These are phyloP conservation scores for Leptodontidium sp. DNA, from an alignment of 2,329 filamentous ascomycete genomes.

Conservation along the genomic window DNA sequence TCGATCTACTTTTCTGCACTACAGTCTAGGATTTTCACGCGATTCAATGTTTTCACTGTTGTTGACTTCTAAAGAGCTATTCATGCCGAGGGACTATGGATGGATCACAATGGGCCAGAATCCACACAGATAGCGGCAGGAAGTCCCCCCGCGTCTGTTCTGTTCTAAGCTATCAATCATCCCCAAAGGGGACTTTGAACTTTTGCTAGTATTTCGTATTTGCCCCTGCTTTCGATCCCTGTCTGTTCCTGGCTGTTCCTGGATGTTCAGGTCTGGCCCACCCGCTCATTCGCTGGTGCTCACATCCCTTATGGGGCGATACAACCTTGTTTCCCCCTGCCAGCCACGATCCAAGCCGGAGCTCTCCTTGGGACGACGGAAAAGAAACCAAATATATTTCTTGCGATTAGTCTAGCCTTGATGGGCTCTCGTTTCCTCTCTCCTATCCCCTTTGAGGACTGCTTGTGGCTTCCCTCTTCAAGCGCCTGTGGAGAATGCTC, in stretches of 20 bases:
- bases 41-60: too few species aligned
- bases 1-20: not conserved
- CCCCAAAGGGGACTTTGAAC: not conserved
- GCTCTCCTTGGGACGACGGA: not conserved
- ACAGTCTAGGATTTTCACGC: not conserved
- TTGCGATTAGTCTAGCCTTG: not conserved
- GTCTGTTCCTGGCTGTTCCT: conserved; percentile 2
- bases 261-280: not conserved
- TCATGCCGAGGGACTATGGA: too few species aligned
- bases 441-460: conserved; percentile 1
- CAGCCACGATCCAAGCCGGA: not conserved
- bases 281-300: conserved; percentile 4
- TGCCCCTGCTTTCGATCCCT: not conserved
- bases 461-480: conserved; percentile 10
- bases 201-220: not conserved
- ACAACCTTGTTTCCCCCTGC: conserved; percentile 17
- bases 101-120: not conserved
- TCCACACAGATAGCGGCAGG: not conserved
- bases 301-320: conserved; percentile 5
- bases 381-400: not conserved
- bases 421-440: not conserved
- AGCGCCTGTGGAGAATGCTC: conserved; percentile 27
- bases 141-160: conserved; percentile 10
- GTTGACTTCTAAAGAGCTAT: too few species aligned
- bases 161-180: not conserved